A percentile compares a stretch with the other conserved stretches of the same genome.
phyloP scores from a whole-genome alignment of 2,329 filamentous ascomycete genomes.

The Colletotrichum brevisporum region DNA sequence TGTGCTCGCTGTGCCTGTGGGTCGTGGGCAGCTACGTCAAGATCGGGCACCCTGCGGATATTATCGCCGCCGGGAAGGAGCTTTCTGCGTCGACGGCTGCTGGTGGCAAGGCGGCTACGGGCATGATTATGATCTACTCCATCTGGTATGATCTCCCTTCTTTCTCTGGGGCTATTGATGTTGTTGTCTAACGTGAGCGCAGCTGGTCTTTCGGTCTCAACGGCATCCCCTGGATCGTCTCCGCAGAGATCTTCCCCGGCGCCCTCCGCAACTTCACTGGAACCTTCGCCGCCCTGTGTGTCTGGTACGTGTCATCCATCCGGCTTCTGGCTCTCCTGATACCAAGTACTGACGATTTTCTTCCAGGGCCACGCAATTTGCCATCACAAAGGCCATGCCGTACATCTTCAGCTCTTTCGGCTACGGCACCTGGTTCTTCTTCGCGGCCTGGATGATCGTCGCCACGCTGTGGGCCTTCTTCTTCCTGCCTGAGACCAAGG shows the following conservation, averaged over 20 bases:
- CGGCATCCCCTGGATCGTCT: slow-evolving; percentile 62
- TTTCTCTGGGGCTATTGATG: too few species aligned
- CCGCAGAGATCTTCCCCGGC: slow-evolving; percentile 61
- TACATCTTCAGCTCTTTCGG: slow-evolving; percentile 59
- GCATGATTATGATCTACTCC: slow-evolving; percentile 68
- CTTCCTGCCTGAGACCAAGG: slow-evolving; percentile 69
- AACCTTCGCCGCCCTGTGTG: slow-evolving; percentile 53
- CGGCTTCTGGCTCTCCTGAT: background rate
- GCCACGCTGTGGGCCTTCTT: slow-evolving; percentile 64
- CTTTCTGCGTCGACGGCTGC: slow-evolving; percentile 57
- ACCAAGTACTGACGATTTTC: slow-evolving; percentile 29
- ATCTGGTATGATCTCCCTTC: slow-evolving; percentile 54
- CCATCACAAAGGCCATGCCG: slow-evolving; percentile 58
- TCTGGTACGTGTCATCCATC: slow-evolving; percentile 6
- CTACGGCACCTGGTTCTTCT: slow-evolving; percentile 71
- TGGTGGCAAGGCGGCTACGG: slow-evolving; percentile 66
- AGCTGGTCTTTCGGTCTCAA: slow-evolving; percentile 61
- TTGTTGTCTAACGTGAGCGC: background rate
- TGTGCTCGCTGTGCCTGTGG: slow-evolving; percentile 64
- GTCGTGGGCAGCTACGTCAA: slow-evolving; percentile 68
- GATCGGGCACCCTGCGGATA: slow-evolving; percentile 61
- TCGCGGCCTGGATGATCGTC: slow-evolving; percentile 64
- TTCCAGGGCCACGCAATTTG: slow-evolving; percentile 57
- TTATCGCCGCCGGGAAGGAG: slow-evolving; percentile 58
- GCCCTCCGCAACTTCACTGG: slow-evolving; percentile 58